Conservation (phyloP, 2,329 filamentous ascomycete genomes). For the Penicillium glabrum region DNA sequence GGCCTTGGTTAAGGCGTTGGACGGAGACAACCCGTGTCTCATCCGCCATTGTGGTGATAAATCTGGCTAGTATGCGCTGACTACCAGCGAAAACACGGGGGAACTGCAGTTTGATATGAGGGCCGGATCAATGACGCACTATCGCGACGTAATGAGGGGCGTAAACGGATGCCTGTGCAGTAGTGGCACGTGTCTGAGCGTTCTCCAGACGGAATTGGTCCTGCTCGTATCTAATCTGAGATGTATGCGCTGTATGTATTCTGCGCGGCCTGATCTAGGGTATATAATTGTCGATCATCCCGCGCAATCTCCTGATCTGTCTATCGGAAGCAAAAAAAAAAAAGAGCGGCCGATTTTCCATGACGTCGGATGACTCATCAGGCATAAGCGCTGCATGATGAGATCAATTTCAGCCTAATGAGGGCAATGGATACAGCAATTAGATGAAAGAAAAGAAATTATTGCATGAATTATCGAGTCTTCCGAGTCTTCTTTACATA, state of each 20-base stretch:
- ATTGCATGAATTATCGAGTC: background rate
- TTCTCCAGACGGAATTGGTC: background rate
- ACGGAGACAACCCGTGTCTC: conserved; percentile 40
- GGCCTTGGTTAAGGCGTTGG: conserved; percentile 37
- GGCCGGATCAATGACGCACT: conserved; percentile 20
- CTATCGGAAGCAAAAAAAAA: conserved; percentile 12
- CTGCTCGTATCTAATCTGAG: background rate
- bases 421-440: background rate
- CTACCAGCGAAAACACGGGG: conserved; percentile 30
- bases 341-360: conserved; percentile 10
- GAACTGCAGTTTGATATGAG: conserved; percentile 29
- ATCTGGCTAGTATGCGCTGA: conserved; percentile 30
- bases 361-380: conserved; percentile 28
- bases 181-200: background rate
- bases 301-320: background rate
- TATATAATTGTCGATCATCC: conserved; percentile 12
- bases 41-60: conserved; percentile 20
- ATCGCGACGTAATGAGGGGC: conserved; percentile 19
- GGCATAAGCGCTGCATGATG: background rate
- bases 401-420: background rate
- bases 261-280: conserved; percentile 1
- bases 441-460: background rate
- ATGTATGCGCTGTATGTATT: background rate
- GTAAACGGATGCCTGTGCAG: background rate
- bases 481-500: background rate